Base-by-base conservation (phyloP, 176 grass and related monocot species). In the Aechmea fasciata region DNA sequence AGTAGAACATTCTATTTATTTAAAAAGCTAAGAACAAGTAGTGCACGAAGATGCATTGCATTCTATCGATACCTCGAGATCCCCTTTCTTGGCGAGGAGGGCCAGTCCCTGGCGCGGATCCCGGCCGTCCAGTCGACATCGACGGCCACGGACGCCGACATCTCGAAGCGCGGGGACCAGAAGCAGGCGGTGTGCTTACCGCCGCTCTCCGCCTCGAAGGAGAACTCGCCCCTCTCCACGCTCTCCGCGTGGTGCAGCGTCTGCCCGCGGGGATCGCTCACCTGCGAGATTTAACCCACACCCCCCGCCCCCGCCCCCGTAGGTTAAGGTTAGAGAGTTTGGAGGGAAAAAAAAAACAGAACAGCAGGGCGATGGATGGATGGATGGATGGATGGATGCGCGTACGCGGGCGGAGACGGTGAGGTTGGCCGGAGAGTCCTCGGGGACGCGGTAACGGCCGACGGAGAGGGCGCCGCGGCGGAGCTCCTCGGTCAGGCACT, bases 41-140 rank as follows among this genome's bases (percentile, higher is more conserved):
- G 1, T 23, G 22, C 22, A 23, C 22, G 22, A 23, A 23, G 22
- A 23, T 23, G 22, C 22, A 23, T 23, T 23, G 22, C 22, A 23
- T n/a, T n/a, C n/a, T n/a, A n/a, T n/a, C n/a, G n/a, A n/a, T 66
- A 78, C 81, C 69, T 74, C 65, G 11, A 74, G 53, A 17, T 47
- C 47, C 48, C 82, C 81, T 54, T 78, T 74, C 62, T 78, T 78
- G 3, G 50, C 70, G 24, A 73, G 18, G 74, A 66, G 63, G 5
- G 65, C 52, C 68, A 79, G 15, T 29, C 64, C 65, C 49, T 53
- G 9, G 61, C 53, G 12, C 63, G 54, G 14, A 76, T 48, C 52
- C 79, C 75, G 8, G 77, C 57, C 48, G 17, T 68, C 87, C 87
- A 89, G 49, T 89, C 82, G 70, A 74, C 64, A 25, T 89, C 71